Conservation (phyloP, 495 filamentous ascomycete species). For the Aspergillus egyptiacus region DNA sequence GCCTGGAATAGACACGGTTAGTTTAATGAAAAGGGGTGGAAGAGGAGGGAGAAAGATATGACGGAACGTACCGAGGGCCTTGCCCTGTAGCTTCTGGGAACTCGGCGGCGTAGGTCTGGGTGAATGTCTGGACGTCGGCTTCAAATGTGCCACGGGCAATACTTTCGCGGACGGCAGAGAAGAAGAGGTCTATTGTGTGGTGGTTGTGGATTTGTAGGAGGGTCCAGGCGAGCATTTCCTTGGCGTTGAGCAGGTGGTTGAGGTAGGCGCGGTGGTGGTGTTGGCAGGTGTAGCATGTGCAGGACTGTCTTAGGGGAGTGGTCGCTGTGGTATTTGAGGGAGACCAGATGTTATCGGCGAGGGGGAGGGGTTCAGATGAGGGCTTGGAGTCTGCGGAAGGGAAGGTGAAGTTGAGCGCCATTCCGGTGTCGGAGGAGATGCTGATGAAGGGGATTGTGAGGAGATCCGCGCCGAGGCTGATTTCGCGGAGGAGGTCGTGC, state of each 20-base stretch:
- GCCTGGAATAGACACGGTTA: constrained; percentile 30
- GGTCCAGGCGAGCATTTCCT: constrained; percentile 95
- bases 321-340: constrained; percentile 50
- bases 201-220: constrained; percentile 89
- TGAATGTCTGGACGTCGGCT: constrained; percentile 50
- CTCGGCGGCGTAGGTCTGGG: constrained; percentile 53
- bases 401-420: constrained; percentile 78
- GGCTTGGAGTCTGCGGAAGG: constrained; percentile 31
- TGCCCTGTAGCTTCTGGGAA: constrained; percentile 69
- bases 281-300: constrained; percentile 78
- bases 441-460: constrained; percentile 71
- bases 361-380: constrained; percentile 30
- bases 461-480: constrained; percentile 72
- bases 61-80: constrained; percentile 59
- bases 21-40: background rate
- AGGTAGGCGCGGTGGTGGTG: constrained; percentile 82
- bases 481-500: constrained; percentile 65
- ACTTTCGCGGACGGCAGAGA: constrained; percentile 56
- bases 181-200: constrained; percentile 65
- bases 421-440: constrained; percentile 71
- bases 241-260: constrained; percentile 76
- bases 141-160: constrained; percentile 61
- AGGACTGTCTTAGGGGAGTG: constrained; percentile 51
- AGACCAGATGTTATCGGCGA: constrained; percentile 75
- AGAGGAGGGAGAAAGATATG: background rate